Evolutionary conservation across 2,329 filamentous ascomycete species (phyloP).

Genomic region (Epichloe bromicola): DNA sequence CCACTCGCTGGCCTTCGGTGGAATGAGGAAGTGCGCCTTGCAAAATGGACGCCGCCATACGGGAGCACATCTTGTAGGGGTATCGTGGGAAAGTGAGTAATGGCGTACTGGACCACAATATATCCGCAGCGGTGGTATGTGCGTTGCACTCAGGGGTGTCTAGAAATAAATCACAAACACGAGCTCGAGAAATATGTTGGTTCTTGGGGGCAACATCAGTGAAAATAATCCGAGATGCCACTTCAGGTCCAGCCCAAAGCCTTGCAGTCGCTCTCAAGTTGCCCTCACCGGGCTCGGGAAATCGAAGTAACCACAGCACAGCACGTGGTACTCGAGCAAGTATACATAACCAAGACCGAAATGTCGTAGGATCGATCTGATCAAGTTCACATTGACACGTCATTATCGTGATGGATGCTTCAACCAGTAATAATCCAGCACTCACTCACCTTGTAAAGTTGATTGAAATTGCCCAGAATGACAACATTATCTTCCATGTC

Average conservation of each 20-base stretch:
- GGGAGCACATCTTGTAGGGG: constrained; percentile 96
- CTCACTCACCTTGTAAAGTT: constrained; percentile 79
- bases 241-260: constrained; percentile 72
- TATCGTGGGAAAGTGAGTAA: constrained; percentile 83
- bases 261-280: constrained; percentile 71
- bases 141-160: constrained; percentile 98
- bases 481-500: constrained; percentile 67
- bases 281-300: constrained; percentile 82
- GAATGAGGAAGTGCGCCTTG: constrained; percentile 72
- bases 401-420: background rate
- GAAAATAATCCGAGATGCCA: constrained; percentile 79
- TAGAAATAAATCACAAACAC: constrained; percentile 86
- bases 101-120: constrained; percentile 92
- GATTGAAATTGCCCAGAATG: constrained; percentile 96
- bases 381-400: background rate
- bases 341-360: constrained; percentile 90
- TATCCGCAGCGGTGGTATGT: constrained; percentile 91
- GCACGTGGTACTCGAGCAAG: constrained; percentile 74
- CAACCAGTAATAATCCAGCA: background rate
- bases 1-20: constrained; percentile 52
- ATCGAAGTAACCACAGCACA: constrained; percentile 89
- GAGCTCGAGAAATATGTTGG: constrained; percentile 81
- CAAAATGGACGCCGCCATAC: constrained; percentile 92
- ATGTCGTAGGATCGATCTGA: constrained; percentile 92
- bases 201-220: constrained; percentile 95